Evolutionary conservation across 352 stramenopile genomes (phyloP).

Genomic region (Pythium coloratum): DNA sequence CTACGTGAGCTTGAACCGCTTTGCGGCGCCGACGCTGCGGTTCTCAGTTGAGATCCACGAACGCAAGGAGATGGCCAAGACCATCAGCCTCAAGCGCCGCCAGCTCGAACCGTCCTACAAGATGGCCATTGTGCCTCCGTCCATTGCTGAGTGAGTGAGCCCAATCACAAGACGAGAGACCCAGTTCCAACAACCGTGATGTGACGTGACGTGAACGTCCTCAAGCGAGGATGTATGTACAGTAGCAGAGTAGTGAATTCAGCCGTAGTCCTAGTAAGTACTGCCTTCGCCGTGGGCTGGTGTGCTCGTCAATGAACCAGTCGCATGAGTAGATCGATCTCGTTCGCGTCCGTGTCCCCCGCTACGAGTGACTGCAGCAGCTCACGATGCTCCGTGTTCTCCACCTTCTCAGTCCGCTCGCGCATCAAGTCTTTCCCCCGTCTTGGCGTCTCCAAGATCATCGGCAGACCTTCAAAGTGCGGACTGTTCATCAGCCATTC

Average conservation of each 20-base stretch:
- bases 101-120: constrained; percentile 11
- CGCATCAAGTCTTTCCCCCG: constrained; percentile 4
- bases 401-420: constrained; percentile 1
- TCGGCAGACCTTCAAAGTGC: constrained; percentile 36
- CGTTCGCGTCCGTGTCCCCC: constrained; percentile 22
- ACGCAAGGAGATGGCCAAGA: constrained; percentile 69
- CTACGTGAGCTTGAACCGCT: constrained; percentile 82
- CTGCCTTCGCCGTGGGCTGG: not conserved
- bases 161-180: constrained; percentile 1
- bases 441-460: constrained; percentile 53
- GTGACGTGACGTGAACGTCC: not conserved
- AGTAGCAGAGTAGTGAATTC: not conserved
- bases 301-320: constrained; percentile 13
- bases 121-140: not conserved
- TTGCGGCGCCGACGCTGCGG: constrained; percentile 61
- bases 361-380: constrained; percentile 2
- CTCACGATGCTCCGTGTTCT: constrained; percentile 4
- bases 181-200: not conserved
- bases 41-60: constrained; percentile 75
- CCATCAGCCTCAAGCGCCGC: constrained; percentile 47
- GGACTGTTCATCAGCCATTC: constrained; percentile 42
- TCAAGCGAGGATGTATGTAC: constrained; percentile 1
- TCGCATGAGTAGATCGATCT: constrained; percentile 24
- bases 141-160: constrained; percentile 13
- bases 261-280: not conserved